phyloP scores from a whole-genome alignment of 208 protist species.

The Leishmania guyanensis region DNA sequence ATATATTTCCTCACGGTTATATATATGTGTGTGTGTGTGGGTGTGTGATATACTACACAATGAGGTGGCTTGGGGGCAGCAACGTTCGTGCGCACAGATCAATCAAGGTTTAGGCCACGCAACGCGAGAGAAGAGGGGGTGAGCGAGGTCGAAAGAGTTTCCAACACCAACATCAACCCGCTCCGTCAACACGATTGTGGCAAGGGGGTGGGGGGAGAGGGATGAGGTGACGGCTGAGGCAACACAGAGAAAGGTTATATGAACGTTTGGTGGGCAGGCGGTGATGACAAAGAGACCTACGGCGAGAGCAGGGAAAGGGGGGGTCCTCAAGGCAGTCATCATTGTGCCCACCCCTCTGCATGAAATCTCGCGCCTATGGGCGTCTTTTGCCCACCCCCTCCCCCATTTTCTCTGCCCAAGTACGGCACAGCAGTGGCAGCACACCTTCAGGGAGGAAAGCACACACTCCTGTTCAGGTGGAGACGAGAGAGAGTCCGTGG shows the following conservation, averaged over 20 bases:
- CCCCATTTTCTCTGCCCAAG: not conserved
- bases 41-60: not conserved
- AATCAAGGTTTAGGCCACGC: not conserved
- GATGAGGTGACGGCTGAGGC: not conserved
- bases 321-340: not conserved
- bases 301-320: not conserved
- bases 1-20: not conserved
- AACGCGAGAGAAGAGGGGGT: not conserved
- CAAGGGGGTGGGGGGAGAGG: not conserved
- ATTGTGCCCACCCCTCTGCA: not conserved
- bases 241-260: not conserved
- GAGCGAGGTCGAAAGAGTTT: not conserved
- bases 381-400: not conserved
- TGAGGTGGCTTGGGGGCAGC: not conserved
- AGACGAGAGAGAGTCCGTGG: not conserved
- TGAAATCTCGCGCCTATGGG: too few species aligned
- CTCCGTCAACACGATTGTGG: not conserved
- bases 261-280: not conserved
- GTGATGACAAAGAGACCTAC: not conserved
- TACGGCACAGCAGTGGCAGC: not conserved
- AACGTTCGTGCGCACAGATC: not conserved
- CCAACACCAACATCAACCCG: not conserved
- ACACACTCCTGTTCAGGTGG: not conserved
- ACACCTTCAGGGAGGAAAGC: not conserved
- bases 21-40: not conserved